Percentiles rank a stretch among this genome's conserved stretches.
Evolutionary conservation across 2,329 filamentous ascomycete species (phyloP).

Genomic region (Remersonia thermophila): DNA sequence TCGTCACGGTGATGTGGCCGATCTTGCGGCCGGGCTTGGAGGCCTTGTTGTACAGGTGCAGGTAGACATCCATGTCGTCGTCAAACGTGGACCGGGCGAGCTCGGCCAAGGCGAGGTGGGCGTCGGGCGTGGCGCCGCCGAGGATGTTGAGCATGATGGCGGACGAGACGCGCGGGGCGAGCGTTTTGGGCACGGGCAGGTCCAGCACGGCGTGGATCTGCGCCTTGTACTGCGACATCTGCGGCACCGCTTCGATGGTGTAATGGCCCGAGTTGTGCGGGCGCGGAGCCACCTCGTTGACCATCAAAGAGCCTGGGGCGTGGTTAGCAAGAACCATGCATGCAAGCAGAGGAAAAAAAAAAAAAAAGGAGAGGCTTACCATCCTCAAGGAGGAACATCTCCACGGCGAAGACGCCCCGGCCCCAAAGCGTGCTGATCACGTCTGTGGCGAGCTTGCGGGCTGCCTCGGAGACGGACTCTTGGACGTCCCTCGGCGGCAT

Average conservation of each 20-base stretch:
- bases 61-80: slow-evolving; percentile 37
- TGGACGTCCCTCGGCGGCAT: slow-evolving; percentile 66
- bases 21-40: slow-evolving; percentile 87
- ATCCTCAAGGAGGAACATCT: slow-evolving; percentile 79
- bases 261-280: slow-evolving; percentile 88
- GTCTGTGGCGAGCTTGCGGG: slow-evolving; percentile 64
- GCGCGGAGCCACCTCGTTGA: slow-evolving; percentile 79
- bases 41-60: slow-evolving; percentile 88
- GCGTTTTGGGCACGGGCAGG: slow-evolving; percentile 37
- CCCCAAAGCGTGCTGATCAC: slow-evolving; percentile 74
- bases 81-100: slow-evolving; percentile 32
- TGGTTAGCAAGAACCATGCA: slow-evolving; percentile 4
- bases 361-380: slow-evolving; percentile 27
- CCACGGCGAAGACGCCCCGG: slow-evolving; percentile 88
- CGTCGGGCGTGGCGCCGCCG: slow-evolving; percentile 52
- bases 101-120: slow-evolving; percentile 42
- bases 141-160: slow-evolving; percentile 75
- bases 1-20: slow-evolving; percentile 79
- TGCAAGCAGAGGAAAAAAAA: neutral
- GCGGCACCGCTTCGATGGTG: slow-evolving; percentile 80
- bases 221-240: slow-evolving; percentile 82
- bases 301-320: slow-evolving; percentile 44
- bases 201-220: slow-evolving; percentile 77
- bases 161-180: slow-evolving; percentile 46
- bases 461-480: slow-evolving; percentile 45